These are phyloP conservation scores for Diophrys appendiculata DNA, from an alignment of 73 alveolate species.

Conservation along the genomic window DNA sequence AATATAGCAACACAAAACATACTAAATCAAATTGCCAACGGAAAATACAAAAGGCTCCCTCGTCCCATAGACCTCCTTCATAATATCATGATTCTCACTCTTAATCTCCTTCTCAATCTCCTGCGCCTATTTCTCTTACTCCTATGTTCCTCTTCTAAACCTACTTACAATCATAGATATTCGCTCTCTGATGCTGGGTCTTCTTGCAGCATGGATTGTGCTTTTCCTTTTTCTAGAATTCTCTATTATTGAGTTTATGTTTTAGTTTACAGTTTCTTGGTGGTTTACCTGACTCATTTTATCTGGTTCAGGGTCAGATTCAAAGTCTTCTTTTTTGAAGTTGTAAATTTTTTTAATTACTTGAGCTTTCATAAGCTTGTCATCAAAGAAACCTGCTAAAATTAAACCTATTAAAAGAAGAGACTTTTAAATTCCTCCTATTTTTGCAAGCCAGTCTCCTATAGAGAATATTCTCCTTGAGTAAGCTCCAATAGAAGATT, in stretches of 20 bases:
- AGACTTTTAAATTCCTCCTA: conserved; percentile 9
- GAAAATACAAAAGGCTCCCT: not conserved
- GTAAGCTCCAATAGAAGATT: not conserved
- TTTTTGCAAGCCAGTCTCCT: conserved; percentile 8
- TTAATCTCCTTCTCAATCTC: not conserved
- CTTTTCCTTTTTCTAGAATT: not conserved
- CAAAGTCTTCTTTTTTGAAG: conserved; percentile 11
- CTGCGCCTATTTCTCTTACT: not conserved
- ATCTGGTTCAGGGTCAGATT: not conserved
- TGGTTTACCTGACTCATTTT: not conserved
- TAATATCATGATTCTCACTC: not conserved
- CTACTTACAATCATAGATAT: not conserved
- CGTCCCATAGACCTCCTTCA: not conserved
- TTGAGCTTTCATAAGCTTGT: not conserved
- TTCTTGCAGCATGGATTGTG: too few species aligned
- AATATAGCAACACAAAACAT: not conserved
- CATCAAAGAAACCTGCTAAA: conserved; percentile 6
- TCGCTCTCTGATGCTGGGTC: not conserved
- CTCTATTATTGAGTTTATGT: not conserved
- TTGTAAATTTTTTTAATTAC: conserved; percentile 1
- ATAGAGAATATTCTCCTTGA: conserved; percentile 5
- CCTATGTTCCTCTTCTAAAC: not conserved
- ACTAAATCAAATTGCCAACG: too few species aligned
- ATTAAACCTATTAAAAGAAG: not conserved
- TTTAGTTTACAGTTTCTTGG: not conserved